Evolutionary conservation across 805 yeast species (phyloP), one percentile per base, ranked within the genome.

Genomic region (Wickerhamomyces silvicola): DNA sequence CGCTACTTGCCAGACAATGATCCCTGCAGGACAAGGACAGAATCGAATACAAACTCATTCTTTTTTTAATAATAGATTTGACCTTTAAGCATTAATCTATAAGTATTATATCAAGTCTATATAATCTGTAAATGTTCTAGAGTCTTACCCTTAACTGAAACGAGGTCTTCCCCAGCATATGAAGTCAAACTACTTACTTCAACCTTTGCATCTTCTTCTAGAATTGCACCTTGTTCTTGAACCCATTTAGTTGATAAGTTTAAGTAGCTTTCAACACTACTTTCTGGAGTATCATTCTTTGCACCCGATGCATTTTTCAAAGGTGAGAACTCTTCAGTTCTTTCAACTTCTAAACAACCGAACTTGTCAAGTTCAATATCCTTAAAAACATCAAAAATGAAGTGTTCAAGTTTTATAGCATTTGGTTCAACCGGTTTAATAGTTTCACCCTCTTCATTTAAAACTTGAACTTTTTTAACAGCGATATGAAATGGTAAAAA

Each of bases 321-420:
- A 4, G 98, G 98, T 13, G 95, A 81, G 52, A 92, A 92, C 58
- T 92, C 98, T 37, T 76, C 78, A 4, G 62, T 41, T 56, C 99
- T 75, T 23, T 74, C 81, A 15, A 92, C 98, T 62, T 92, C 98
- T 36, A 92, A 68, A 54, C 94, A 84, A 1, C 95, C 98, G 56
- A 92, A 92, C 48, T 73, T 74, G 11, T 56, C 53, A 40, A 88
- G 53, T 10, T 73, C 70, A 22, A 92, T 80, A 19, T 78, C 71
- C 30, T 88, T 88, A 61, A 92, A 92, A 16, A 92, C 94, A 54
- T 92, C 99, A 62, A 92, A 92, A 36, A 92, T 94, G 50, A 92
- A 92, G 57, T 90, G 97, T 58, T 92, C 99, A 52, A 92, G 68
- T 57, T 92, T 92, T 52, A 90, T 78, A 26, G 97, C 98, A 56